Evolutionary conservation across 371 early-diverging fungal species (phyloP).

Genomic region (Mortierella sp.): DNA sequence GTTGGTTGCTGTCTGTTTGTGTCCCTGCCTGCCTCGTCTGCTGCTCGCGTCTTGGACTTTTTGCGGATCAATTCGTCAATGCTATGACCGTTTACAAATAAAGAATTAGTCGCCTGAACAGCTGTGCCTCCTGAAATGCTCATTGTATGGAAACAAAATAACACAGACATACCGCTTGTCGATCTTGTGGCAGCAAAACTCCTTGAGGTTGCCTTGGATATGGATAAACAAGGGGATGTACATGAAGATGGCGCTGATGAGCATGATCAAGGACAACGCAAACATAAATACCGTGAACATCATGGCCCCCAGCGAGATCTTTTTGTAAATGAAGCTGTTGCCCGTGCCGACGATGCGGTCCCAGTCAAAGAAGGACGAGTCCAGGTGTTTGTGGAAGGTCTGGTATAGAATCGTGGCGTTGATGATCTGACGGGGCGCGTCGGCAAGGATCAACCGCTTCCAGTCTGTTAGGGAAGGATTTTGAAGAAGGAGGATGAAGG

Average conservation of each 20-base stretch:
- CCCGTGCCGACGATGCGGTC: conserved; percentile 23
- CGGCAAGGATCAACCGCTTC: conserved; percentile 89
- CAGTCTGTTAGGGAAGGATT: conserved; percentile 68
- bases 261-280: conserved; percentile 66
- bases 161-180: conserved; percentile 77
- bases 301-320: conserved; percentile 62
- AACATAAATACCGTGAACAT: conserved; percentile 80
- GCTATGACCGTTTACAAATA: conserved; percentile 7
- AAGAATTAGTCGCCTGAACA: background rate
- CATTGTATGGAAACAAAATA: background rate
- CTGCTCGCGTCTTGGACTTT: conserved; percentile 43
- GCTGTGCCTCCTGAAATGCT: background rate
- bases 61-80: conserved; percentile 50
- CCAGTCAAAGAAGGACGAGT: conserved; percentile 33
- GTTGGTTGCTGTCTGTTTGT: conserved; percentile 38
- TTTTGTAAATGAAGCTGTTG: conserved; percentile 22
- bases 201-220: conserved; percentile 92
- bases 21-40: conserved; percentile 34
- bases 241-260: conserved; percentile 75
- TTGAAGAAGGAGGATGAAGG: background rate
- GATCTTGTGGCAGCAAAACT: conserved; percentile 92
- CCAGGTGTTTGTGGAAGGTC: conserved; percentile 33
- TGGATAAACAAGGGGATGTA: conserved; percentile 86
- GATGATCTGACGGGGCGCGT: conserved; percentile 87
- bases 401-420: conserved; percentile 65